Base-by-base conservation (phyloP, 495 filamentous ascomycete species). In the Penicillium flavigenum region DNA sequence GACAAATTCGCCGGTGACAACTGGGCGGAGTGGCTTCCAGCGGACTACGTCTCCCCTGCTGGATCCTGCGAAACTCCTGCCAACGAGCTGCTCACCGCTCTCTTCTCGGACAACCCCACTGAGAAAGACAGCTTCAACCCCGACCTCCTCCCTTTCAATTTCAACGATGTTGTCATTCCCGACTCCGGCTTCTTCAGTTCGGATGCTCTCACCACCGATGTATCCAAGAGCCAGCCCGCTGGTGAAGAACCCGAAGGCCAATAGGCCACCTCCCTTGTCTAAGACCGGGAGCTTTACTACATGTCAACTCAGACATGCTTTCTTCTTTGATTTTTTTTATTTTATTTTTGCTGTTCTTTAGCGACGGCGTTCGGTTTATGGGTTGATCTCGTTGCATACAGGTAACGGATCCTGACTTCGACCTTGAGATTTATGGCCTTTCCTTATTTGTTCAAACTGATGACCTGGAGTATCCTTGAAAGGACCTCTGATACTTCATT, bases 181-280 rank as follows among this genome's bases (percentile, higher is more conserved):
- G 74, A 77, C 56, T 76, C 74, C 9, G 70, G 73, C 24, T 75
- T 77, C 50, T 76, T 76, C 61, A 69, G 74, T 42, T 77, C 74
- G 29, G 74, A 77, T 47, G 59, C 68, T 39, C 57, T 73, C 26
- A 59, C 67, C 26, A 53, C 48, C 12, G 71, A 77, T 22, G 32
- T 58, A n/a, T 58, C 60, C 12, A 72, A 72, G 26, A 22, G 56
- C 46, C 63, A 71, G 52, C 60, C 64, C 57, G 49, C 49, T 17
- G 55, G 56, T 19, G 59, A 58, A 44, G 26, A 59, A 8, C 14
- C 56, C 11, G 32, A 41, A 60, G 47, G n/a, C n/a, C 59, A 58
- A 52, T 43, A 59, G 63, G 44, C 61, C 62, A 53, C 49, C 44
- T 56, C 68, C 27, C 39, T 61, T 49, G 32, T 19, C 20, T 41